Evolutionary conservation across 805 yeast genomes (phyloP).

Genomic region (Sporopachydermia lactativora): DNA sequence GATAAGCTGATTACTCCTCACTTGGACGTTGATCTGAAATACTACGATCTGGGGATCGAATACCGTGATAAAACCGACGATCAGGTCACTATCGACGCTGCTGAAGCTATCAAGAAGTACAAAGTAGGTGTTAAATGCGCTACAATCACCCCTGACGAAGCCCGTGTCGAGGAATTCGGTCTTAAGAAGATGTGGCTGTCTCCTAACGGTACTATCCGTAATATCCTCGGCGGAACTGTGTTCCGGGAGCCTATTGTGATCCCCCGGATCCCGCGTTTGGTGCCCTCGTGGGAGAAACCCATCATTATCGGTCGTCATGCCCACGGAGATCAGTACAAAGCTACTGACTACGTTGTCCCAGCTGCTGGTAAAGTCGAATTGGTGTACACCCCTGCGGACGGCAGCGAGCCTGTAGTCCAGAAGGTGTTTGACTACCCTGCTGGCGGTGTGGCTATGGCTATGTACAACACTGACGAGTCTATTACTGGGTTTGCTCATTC

Average conservation of each 20-base stretch:
- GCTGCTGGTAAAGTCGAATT: constrained; percentile 69
- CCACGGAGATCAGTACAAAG: constrained; percentile 92
- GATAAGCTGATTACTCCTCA: constrained; percentile 77
- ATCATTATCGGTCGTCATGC: constrained; percentile 97
- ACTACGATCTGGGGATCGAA: constrained; percentile 82
- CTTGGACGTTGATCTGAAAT: constrained; percentile 75
- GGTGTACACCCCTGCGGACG: constrained; percentile 58
- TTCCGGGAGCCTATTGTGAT: constrained; percentile 95
- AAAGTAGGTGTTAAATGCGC: constrained; percentile 97
- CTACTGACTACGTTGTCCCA: constrained; percentile 73
- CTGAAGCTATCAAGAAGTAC: constrained; percentile 75
- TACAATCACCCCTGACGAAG: constrained; percentile 97
- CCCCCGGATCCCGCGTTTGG: constrained; percentile 73
- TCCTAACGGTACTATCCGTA: constrained; percentile 95
- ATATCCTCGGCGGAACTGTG: constrained; percentile 90
- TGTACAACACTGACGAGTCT: constrained; percentile 94
- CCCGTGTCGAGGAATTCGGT: constrained; percentile 79
- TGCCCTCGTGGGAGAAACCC: constrained; percentile 90
- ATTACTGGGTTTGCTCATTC: constrained; percentile 86
- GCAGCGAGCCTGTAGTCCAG: constrained; percentile 37
- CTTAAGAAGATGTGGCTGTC: constrained; percentile 96
- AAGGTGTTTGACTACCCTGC: constrained; percentile 61
- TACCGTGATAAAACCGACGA: constrained; percentile 82
- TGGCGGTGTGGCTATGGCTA: constrained; percentile 73
- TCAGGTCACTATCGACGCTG: constrained; percentile 79